Conservation (phyloP, 352 stramenopile genomes). For the Peronospora farinosa region DNA sequence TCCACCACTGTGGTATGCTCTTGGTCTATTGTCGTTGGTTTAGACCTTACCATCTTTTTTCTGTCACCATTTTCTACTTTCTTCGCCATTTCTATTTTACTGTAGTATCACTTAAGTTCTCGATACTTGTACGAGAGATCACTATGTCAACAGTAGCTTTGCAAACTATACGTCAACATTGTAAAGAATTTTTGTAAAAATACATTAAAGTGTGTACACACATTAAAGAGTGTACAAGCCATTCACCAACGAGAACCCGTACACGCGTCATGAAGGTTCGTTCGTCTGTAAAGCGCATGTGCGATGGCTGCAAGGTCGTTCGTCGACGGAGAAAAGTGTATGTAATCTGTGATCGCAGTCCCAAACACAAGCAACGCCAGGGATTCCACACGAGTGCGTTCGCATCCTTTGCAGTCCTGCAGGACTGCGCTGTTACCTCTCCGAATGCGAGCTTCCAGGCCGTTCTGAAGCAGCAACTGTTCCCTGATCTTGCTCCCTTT, state of each 20-base stretch:
- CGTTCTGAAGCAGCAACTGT: constrained; percentile 92
- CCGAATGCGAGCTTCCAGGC: constrained; percentile 89
- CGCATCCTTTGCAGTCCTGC: constrained; percentile 14
- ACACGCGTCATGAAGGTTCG: constrained; percentile 85
- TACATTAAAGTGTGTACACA: no score
- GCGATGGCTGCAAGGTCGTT: constrained; percentile 89
- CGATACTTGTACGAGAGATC: no score
- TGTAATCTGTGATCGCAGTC: constrained; percentile 87
- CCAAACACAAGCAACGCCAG: constrained; percentile 91
- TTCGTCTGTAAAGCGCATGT: constrained; percentile 88
- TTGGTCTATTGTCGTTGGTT: constrained; percentile 10
- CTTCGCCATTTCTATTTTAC: background rate
- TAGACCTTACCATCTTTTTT: constrained; percentile 12
- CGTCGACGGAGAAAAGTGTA: constrained; percentile 82
- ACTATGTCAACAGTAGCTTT: background rate
- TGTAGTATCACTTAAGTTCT: background rate
- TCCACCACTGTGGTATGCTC: background rate
- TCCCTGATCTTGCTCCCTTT: constrained; percentile 77
- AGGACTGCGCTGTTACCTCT: constrained; percentile 51
- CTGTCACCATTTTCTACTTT: constrained; percentile 4
- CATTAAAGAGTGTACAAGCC: background rate
- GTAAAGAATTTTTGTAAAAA: background rate
- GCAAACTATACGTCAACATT: background rate
- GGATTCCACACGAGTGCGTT: constrained; percentile 81
- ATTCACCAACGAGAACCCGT: constrained; percentile 8